phyloP scores from a whole-genome alignment of 495 filamentous ascomycete genomes.

The Rusavskia elegans region DNA sequence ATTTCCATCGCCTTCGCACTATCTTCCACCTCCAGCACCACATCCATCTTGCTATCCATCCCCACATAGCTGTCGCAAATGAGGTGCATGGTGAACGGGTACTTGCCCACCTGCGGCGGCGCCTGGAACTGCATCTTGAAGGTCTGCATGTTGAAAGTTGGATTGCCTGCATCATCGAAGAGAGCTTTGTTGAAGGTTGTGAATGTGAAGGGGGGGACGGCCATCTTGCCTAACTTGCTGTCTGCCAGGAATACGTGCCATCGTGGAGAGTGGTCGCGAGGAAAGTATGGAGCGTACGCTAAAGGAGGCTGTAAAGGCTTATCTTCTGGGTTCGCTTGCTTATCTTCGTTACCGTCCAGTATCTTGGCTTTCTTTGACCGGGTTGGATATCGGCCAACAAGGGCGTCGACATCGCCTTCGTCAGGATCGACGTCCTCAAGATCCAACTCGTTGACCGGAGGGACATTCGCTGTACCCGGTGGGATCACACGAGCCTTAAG shows the following conservation, averaged over 20 bases:
- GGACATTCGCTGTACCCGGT: constrained; percentile 58
- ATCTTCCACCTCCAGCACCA: constrained; percentile 80
- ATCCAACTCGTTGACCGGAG: constrained; percentile 57
- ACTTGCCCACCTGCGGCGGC: constrained; percentile 80
- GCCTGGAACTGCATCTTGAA: constrained; percentile 96
- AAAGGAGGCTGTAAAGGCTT: constrained; percentile 65
- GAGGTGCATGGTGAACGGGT: constrained; percentile 81
- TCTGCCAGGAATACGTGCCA: constrained; percentile 94
- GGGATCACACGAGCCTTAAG: constrained; percentile 91
- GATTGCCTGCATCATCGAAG: constrained; percentile 50
- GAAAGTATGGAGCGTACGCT: constrained; percentile 74
- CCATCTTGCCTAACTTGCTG: constrained; percentile 82
- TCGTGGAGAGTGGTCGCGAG: constrained; percentile 71
- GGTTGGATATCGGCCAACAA: constrained; percentile 44
- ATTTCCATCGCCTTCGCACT: constrained; percentile 67
- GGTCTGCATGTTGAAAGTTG: constrained; percentile 85
- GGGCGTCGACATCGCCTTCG: constrained; percentile 79
- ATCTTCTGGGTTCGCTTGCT: constrained; percentile 27
- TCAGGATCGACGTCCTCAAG: constrained; percentile 84
- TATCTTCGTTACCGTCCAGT: constrained; percentile 34
- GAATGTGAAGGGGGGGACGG: constrained; percentile 87
- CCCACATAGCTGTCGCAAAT: constrained; percentile 90
- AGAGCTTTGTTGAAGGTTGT: constrained; percentile 77
- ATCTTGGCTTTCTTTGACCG: constrained; percentile 45
- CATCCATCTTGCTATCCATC: constrained; percentile 76